Conservation (phyloP, 148 eudicot genomes). For the Camellia sinensis region DNA sequence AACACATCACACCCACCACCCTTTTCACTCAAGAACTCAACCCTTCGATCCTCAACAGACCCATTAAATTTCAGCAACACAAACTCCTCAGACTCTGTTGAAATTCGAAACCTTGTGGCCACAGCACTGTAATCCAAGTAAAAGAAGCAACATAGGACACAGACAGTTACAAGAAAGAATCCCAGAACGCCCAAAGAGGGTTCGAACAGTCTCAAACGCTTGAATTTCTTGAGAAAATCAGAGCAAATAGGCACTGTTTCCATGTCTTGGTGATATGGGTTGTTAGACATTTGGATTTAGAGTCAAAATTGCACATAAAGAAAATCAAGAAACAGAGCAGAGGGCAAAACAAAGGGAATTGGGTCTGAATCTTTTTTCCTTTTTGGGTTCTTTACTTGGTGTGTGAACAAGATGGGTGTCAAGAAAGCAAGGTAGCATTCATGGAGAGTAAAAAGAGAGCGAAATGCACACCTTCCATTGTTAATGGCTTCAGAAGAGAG, state of each 20-base stretch:
- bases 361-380: conserved; percentile 11
- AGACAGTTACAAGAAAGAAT: conserved; percentile 37
- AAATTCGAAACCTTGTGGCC: conserved; percentile 37
- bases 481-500: not conserved
- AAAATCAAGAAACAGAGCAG: conserved; percentile 1
- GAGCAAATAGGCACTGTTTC: conserved; percentile 12
- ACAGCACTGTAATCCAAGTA: conserved; percentile 61
- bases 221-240: conserved; percentile 45
- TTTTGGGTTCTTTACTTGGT: conserved; percentile 30
- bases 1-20: conserved; percentile 65
- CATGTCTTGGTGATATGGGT: conserved; percentile 29
- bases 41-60: conserved; percentile 12
- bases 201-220: conserved; percentile 53
- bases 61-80: conserved; percentile 38
- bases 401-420: conserved; percentile 24
- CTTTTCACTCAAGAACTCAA: conserved; percentile 36
- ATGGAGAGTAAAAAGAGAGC: conserved; percentile 8
- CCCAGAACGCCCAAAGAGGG: conserved; percentile 61
- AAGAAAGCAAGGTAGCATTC: conserved; percentile 23
- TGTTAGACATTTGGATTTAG: conserved; percentile 33
- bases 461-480: not conserved
- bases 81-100: conserved; percentile 31
- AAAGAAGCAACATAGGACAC: conserved; percentile 49
- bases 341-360: conserved; percentile 19
- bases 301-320: not conserved